phyloP scores from a whole-genome alignment of 495 filamentous ascomycete genomes.

The Hypomontagnella monticulosa region DNA sequence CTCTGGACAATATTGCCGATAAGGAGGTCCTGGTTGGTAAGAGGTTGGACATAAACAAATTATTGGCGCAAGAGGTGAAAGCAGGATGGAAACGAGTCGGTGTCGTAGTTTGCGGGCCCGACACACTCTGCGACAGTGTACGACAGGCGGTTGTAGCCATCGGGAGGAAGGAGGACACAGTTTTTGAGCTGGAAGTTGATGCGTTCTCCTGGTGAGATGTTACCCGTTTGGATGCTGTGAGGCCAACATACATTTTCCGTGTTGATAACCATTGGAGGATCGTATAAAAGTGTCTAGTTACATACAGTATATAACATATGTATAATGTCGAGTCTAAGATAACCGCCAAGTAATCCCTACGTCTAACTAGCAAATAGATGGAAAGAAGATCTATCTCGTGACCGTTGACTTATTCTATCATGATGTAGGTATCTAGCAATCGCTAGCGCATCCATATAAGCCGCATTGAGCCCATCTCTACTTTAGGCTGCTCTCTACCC shows the following conservation, averaged over 20 bases:
- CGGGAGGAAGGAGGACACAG: conserved; percentile 14
- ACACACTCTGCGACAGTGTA: conserved; percentile 21
- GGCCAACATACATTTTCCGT: too few species aligned
- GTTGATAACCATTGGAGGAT: too few species aligned
- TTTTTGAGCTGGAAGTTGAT: conserved; percentile 28
- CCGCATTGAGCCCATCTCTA: not conserved
- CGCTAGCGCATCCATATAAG: not conserved
- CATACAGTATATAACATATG: too few species aligned
- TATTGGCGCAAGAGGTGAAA: conserved; percentile 43
- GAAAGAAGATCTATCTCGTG: too few species aligned
- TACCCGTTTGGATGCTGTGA: too few species aligned
- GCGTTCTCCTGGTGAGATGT: conserved; percentile 30
- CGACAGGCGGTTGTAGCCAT: conserved; percentile 10
- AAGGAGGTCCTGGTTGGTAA: conserved; percentile 48
- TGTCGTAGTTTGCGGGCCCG: conserved; percentile 53
- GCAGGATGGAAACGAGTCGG: conserved; percentile 46
- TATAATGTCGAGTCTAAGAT: too few species aligned
- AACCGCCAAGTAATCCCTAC: too few species aligned
- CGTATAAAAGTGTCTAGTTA: too few species aligned
- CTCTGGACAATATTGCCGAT: conserved; percentile 31
- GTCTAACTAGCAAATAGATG: too few species aligned
- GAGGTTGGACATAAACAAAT: conserved; percentile 40
- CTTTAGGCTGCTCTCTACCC: conserved; percentile 40
- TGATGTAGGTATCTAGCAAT: not conserved
- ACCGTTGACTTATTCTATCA: too few species aligned